phyloP scores from a whole-genome alignment of 805 yeast species.

The Alloascoidea hylecoeti region DNA sequence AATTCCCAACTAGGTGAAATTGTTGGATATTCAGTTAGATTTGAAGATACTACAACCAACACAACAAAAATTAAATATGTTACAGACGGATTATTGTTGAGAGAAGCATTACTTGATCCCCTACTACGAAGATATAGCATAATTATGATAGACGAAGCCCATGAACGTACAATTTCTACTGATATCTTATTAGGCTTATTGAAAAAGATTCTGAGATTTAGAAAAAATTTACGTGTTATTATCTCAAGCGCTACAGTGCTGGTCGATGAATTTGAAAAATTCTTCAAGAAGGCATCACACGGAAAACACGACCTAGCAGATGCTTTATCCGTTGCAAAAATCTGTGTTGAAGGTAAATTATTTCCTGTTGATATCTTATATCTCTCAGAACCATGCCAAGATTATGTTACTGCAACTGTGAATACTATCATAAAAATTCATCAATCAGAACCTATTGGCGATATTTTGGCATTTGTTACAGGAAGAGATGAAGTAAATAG shows the following conservation, averaged over 20 bases:
- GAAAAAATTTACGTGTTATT: constrained; percentile 58
- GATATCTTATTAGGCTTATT: constrained; percentile 66
- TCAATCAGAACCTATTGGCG: constrained; percentile 41
- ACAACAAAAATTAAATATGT: constrained; percentile 58
- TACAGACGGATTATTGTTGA: constrained; percentile 75
- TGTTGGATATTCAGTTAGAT: constrained; percentile 68
- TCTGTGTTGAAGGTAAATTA: constrained; percentile 61
- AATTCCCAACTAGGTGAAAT: constrained; percentile 46
- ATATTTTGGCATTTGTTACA: constrained; percentile 75
- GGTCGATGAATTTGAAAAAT: constrained; percentile 50
- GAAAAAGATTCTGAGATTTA: constrained; percentile 32
- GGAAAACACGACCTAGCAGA: constrained; percentile 30
- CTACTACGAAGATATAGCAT: constrained; percentile 51
- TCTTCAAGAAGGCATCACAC: constrained; percentile 35
- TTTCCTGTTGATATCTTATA: constrained; percentile 66
- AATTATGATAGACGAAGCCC: constrained; percentile 81
- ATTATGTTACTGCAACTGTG: constrained; percentile 67
- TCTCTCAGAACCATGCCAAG: constrained; percentile 39
- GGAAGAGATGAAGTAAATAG: constrained; percentile 81
- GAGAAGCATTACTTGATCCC: constrained; percentile 56
- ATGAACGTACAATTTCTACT: constrained; percentile 67
- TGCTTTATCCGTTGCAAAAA: constrained; percentile 45
- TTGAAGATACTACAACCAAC: constrained; percentile 48
- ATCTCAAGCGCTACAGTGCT: constrained; percentile 85
- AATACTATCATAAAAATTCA: constrained; percentile 58